phyloP scores from a whole-genome alignment of 768 basidiomycete genomes.

The Tylopilus sp. region DNA sequence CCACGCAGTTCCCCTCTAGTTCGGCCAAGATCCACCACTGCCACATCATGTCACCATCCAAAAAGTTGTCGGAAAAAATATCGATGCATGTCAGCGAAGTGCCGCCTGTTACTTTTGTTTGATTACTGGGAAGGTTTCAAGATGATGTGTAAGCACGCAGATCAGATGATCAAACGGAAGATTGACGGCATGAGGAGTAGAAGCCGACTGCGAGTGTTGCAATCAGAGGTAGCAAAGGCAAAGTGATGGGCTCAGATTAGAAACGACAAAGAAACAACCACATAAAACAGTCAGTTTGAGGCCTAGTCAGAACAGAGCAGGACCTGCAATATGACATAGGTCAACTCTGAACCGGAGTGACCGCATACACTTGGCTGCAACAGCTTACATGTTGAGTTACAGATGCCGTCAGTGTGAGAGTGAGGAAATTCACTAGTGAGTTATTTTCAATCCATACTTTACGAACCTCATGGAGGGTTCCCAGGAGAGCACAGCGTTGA shows the following conservation, averaged over 20 bases:
- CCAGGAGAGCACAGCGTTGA: not conserved
- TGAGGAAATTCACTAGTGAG: not conserved
- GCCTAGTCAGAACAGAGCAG: not conserved
- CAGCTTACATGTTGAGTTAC: too few species aligned
- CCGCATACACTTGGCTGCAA: not conserved
- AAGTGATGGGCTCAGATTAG: not conserved
- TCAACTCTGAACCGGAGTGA: not conserved
- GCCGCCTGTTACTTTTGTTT: not conserved
- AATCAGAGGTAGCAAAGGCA: not conserved
- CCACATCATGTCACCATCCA: not conserved
- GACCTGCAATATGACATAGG: not conserved
- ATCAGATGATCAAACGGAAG: not conserved
- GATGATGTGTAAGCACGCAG: not conserved
- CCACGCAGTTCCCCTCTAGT: too few species aligned
- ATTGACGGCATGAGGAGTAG: not conserved
- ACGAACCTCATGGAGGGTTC: not conserved
- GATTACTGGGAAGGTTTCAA: not conserved
- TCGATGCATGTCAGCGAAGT: not conserved
- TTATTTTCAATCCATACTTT: not conserved
- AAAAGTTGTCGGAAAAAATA: not conserved
- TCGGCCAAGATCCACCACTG: too few species aligned
- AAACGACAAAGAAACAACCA: too few species aligned
- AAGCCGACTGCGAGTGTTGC: not conserved
- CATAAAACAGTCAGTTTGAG: not conserved
- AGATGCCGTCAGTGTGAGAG: not conserved